Evolutionary conservation across 163 green algal genomes (phyloP), one percentile per base, ranked within the genome.

Genomic region (Volvox carteri): DNA sequence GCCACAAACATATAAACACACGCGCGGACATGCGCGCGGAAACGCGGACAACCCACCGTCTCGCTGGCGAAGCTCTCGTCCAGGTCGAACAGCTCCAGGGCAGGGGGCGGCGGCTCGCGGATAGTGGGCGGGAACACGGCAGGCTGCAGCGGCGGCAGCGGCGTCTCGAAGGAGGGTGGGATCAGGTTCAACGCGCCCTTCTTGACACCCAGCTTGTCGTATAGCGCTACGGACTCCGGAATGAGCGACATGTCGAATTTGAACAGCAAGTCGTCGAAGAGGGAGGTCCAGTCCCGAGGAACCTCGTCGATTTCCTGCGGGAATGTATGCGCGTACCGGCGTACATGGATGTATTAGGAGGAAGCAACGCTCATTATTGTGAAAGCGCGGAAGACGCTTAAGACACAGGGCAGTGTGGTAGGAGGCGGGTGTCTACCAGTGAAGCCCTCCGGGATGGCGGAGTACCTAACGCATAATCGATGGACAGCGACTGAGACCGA

Each of bases 81-180:
- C 46, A 98, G 90, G 89, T 98, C 96, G 62, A 98, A 98, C 73
- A 98, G 95, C 90, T 98, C 96, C 75, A 98, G 91, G 7, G 92
- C 90, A 12, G 96, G 96, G 25, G 94, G 91, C 33, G 95, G 92
- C 16, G 94, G 96, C 91, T 98, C 96, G 14, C 87, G 73, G 41
- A 97, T 94, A n/a, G 91, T 86, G 1, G 96, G 96, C 19, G 96
- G 95, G 91, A 98, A 98, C 1, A 97, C 93, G n/a, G 95, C 94
- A n/a, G 96, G 95, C 88, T 96, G 92, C 79, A 98, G 92, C 70
- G 92, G 86, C 68, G 96, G 96, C 78, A 97, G 92, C 35, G 95
- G 96, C 58, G 92, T 94, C 90, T 97, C 94, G 81, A 97, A 97
- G 76, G 78, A 86, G 0, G 96, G 96, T 39, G 94, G 90, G 79